phyloP scores from a whole-genome alignment of 2,329 filamentous ascomycete genomes.

The Pseudogymnoascus pannorum region DNA sequence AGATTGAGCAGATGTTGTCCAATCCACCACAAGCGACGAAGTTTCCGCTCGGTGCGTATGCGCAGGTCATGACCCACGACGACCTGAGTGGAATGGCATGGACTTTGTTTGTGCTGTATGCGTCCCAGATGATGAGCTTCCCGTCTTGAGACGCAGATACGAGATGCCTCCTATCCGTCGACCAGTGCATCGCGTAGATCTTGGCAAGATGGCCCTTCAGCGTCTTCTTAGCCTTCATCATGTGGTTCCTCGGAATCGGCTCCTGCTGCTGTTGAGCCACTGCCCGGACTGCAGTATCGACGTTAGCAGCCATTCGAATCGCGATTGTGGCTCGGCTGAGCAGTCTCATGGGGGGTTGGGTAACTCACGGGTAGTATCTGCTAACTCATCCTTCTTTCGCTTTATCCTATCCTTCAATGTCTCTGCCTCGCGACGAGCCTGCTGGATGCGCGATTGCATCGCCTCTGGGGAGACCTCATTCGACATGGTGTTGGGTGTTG shows the following conservation, averaged over 20 bases:
- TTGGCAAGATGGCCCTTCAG: slow-evolving; percentile 97
- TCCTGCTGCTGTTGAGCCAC: slow-evolving; percentile 91
- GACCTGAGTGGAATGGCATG: slow-evolving; percentile 95
- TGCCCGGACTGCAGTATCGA: slow-evolving; percentile 62
- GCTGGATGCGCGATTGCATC: slow-evolving; percentile 90
- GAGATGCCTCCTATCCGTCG: slow-evolving; percentile 91
- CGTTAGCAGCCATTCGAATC: neutral
- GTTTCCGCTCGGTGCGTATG: slow-evolving; percentile 95
- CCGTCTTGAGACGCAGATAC: slow-evolving; percentile 98
- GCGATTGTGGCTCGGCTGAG: neutral
- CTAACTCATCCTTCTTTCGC: slow-evolving; percentile 99
- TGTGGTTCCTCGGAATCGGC: slow-evolving; percentile 76
- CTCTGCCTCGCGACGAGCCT: slow-evolving; percentile 94
- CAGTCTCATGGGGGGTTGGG: slow-evolving; percentile 5
- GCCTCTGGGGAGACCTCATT: slow-evolving; percentile 62
- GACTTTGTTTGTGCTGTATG: slow-evolving; percentile 99
- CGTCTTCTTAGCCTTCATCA: slow-evolving; percentile 96
- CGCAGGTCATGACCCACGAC: slow-evolving; percentile 99
- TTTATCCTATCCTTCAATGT: slow-evolving; percentile 98
- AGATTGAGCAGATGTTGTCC: slow-evolving; percentile 99
- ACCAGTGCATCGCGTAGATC: slow-evolving; percentile 99
- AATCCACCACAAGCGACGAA: slow-evolving; percentile 97
- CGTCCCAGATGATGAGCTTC: slow-evolving; percentile 99
- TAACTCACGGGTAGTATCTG: slow-evolving; percentile 89
- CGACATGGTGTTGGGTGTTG: slow-evolving; percentile 23